Evolutionary conservation across 305 asterid species (phyloP), one percentile per base, ranked within the genome.

Genomic region (Withania somnifera): DNA sequence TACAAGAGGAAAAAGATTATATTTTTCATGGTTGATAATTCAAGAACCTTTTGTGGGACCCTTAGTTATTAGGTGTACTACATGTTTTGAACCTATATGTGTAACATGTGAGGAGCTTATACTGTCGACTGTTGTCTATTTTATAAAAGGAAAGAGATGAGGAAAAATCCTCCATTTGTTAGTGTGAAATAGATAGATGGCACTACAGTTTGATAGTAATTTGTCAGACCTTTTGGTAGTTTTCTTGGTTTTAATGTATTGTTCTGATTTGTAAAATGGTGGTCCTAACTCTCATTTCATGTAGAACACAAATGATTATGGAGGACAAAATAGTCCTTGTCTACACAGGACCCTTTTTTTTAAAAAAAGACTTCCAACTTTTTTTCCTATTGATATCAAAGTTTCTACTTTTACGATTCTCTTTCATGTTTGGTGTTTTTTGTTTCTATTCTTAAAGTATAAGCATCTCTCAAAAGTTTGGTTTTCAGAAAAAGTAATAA

Each of bases 241-340:
- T 69, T 1, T 47, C 58, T 42, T 13, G 78, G 3, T 24, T 73
- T 45, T 26, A 7, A 26, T 47, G 56, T 73, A 0, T 73, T 47
- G 79, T 47, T n/a, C 24, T 73, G 13, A 8, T 45, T 26, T 28
- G 42, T 73, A 78, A 81, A 36, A 79, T 81, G 83, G 91, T 85
- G 89, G 86, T 77, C 87, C 87, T 86, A 73, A 26, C 3, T 73
- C 8, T 24, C 0, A 42, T 84, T 77, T 81, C 82, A 83, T 83
- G 86, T 61, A 87, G 79, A 82, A 76, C 47, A 14, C 4, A 47
- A 73, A 26, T 45, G 54, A 47, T 42, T 47, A 47, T 14, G 0
- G 11, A n/a, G 42, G 79, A 73, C 60, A 73, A 73, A 47, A 81
- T 79, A 86, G 93, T 88, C 95, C 80, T 84, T 86, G 85, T 89